A percentile compares a stretch with the other conserved stretches of the same genome.
Conservation (phyloP, 225 moss, liverwort and hornwort species). For the Sphagnum tenellum region DNA sequence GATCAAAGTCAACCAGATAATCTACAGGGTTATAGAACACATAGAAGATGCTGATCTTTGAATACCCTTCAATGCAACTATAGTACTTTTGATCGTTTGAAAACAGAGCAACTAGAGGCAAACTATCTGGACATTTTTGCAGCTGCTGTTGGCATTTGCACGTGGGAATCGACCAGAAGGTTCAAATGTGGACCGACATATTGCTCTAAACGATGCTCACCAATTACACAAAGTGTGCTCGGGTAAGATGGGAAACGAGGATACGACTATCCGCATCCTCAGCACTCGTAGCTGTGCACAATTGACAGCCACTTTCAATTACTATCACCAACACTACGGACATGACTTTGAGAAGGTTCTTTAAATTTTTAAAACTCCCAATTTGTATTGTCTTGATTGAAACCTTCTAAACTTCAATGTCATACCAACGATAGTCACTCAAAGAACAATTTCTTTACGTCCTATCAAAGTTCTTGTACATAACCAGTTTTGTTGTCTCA, state of each 20-base stretch:
- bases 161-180: constrained; percentile 46
- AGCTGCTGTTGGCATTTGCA: constrained; percentile 52
- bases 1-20: no score
- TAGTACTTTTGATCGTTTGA: no score
- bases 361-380: constrained; percentile 5
- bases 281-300: constrained; percentile 41
- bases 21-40: no score
- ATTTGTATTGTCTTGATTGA: no score
- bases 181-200: constrained; percentile 35
- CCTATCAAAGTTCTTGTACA: no score
- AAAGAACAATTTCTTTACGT: no score
- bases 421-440: no score
- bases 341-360: constrained; percentile 52
- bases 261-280: constrained; percentile 39
- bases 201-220: constrained; percentile 49
- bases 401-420: no score
- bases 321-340: constrained; percentile 48
- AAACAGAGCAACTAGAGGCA: no score
- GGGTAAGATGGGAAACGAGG: constrained; percentile 25
- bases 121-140: constrained; percentile 3
- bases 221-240: constrained; percentile 26
- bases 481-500: no score
- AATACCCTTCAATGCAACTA: no score
- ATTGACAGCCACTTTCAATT: constrained; percentile 47
- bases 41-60: no score